These are phyloP conservation scores for Pelargonium fulgidum DNA, from an alignment of 441 rosid genomes.

Conservation along the genomic window DNA sequence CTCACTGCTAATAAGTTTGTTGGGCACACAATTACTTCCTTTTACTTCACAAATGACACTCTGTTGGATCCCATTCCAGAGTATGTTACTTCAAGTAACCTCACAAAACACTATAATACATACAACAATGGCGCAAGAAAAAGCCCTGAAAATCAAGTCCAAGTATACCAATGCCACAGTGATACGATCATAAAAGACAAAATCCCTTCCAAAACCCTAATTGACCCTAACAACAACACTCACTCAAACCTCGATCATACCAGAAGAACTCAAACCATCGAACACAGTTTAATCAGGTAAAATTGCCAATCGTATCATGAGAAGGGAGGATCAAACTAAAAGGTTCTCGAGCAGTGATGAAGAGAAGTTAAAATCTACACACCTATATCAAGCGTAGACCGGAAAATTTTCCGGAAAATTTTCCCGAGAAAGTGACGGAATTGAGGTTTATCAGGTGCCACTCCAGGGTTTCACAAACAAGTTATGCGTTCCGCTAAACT, in stretches of 20 bases:
- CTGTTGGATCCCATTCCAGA: too few species aligned
- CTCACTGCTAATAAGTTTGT: not conserved
- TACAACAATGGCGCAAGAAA: not conserved
- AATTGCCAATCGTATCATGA: too few species aligned
- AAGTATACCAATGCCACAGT: too few species aligned
- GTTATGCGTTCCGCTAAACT: too few species aligned
- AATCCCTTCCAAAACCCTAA: not conserved
- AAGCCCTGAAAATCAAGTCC: not conserved
- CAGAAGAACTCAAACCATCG: not conserved
- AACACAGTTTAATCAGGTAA: not conserved
- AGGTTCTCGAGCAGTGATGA: too few species aligned
- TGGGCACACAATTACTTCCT: not conserved
- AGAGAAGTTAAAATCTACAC: not conserved
- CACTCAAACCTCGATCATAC: too few species aligned
- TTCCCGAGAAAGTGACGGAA: not conserved
- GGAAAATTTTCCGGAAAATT: not conserved
- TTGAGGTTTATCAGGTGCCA: not conserved
- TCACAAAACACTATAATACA: not conserved
- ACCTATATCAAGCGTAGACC: not conserved
- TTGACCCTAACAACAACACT: not conserved
- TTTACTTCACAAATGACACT: not conserved
- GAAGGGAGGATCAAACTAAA: too few species aligned
- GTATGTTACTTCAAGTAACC: too few species aligned
- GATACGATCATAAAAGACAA: too few species aligned
- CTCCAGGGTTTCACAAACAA: too few species aligned